Percentiles rank a stretch among this genome's conserved stretches.
Conservation (phyloP, 441 rosid species). For the Omphalea diandra region DNA sequence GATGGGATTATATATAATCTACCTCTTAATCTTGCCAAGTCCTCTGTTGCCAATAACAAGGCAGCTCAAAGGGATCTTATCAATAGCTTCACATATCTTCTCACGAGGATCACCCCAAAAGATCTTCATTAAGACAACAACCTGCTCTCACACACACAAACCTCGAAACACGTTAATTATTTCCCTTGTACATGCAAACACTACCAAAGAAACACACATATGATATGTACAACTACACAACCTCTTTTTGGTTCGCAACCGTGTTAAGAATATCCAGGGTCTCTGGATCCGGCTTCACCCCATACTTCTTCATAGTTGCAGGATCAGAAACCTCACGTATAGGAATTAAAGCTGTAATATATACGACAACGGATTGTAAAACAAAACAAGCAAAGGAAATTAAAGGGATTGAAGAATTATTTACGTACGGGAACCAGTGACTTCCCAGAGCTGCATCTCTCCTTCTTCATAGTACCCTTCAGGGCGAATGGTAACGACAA, state of each 20-base stretch:
- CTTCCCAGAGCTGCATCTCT: slow-evolving; percentile 90
- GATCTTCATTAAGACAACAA: slow-evolving; percentile 68
- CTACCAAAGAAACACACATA: too few species aligned
- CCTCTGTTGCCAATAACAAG: slow-evolving; percentile 89
- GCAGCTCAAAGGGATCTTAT: slow-evolving; percentile 66
- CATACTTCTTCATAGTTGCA: slow-evolving; percentile 67
- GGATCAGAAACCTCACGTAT: slow-evolving; percentile 59
- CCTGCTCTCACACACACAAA: slow-evolving; percentile 48
- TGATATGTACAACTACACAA: slow-evolving; percentile 3
- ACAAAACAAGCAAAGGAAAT: not conserved
- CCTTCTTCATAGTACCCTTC: slow-evolving; percentile 71
- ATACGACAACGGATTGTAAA: not conserved
- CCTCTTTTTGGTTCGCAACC: slow-evolving; percentile 55
- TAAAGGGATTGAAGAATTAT: too few species aligned
- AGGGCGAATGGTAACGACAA: slow-evolving; percentile 56
- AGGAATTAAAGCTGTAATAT: slow-evolving; percentile 70
- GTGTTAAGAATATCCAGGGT: slow-evolving; percentile 65
- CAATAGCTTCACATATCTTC: slow-evolving; percentile 81
- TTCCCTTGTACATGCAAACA: too few species aligned
- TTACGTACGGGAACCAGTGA: slow-evolving; percentile 79
- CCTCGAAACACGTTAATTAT: too few species aligned
- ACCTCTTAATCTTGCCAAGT: slow-evolving; percentile 89
- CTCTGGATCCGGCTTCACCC: slow-evolving; percentile 67
- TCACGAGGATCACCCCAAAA: slow-evolving; percentile 96
- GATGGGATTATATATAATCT: not conserved